Conservation (phyloP, 257 asterid species). For the Jaltomata sinuosa region DNA sequence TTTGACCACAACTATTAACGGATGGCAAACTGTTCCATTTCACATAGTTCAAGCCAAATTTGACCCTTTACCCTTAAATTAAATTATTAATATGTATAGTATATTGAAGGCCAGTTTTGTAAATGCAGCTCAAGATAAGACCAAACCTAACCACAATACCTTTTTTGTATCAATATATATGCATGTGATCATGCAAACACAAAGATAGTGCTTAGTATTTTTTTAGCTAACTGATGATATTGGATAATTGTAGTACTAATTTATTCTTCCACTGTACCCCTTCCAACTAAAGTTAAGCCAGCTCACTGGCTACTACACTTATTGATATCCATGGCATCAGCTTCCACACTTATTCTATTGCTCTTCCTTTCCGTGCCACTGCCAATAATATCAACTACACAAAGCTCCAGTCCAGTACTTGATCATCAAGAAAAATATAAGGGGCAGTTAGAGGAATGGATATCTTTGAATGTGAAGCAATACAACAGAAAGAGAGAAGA, state of each 20-base stretch:
- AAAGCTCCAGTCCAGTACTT: background rate
- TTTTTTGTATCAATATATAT: background rate
- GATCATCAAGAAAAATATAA: background rate
- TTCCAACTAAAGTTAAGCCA: background rate
- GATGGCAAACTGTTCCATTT: background rate
- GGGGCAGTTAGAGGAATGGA: background rate
- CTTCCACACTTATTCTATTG: background rate
- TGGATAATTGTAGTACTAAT: background rate
- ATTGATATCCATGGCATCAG: background rate
- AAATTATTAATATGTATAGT: background rate
- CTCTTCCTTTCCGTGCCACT: background rate
- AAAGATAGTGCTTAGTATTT: background rate
- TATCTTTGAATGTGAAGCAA: conserved; percentile 26
- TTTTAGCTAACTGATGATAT: background rate
- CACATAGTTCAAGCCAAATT: background rate
- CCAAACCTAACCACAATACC: background rate
- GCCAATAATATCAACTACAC: background rate
- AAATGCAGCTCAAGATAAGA: background rate
- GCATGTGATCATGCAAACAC: background rate
- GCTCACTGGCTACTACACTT: background rate
- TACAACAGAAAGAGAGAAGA: conserved; percentile 8
- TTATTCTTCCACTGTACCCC: background rate
- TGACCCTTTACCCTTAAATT: background rate
- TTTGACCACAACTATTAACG: too few relatives aligned
- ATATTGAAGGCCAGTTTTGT: background rate